Conservation (phyloP, 208 protist genomes). For the Naegleria fowleri region DNA sequence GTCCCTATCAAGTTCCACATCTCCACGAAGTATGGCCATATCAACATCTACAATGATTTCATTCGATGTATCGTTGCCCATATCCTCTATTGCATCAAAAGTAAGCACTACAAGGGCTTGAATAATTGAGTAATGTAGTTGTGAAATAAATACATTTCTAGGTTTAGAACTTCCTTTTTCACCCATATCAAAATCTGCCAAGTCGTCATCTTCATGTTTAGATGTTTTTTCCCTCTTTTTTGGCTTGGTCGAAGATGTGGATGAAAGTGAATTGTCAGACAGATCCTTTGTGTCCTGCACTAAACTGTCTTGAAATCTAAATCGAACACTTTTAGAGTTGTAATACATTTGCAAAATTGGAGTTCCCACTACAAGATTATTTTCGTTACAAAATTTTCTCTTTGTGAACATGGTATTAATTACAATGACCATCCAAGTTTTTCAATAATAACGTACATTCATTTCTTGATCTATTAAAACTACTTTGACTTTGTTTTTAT, state of each 20-base stretch:
- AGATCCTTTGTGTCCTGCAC: background rate
- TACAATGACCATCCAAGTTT: background rate
- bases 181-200: background rate
- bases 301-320: background rate
- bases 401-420: background rate
- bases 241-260: background rate
- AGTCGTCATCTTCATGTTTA: background rate
- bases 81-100: background rate
- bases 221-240: background rate
- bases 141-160: background rate
- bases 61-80: background rate
- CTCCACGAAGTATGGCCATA: background rate
- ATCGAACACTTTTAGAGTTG: background rate
- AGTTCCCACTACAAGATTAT: conserved; percentile 20
- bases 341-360: conserved; percentile 21
- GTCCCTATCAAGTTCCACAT: background rate
- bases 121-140: background rate
- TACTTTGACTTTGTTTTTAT: conserved; percentile 10
- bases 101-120: background rate
- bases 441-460: background rate
- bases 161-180: background rate
- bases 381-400: conserved; percentile 21
- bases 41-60: conserved; percentile 7
- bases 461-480: conserved; percentile 13
- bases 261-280: background rate